Base-by-base conservation (phyloP, 148 eudicot species). In the Spergularia marina region DNA sequence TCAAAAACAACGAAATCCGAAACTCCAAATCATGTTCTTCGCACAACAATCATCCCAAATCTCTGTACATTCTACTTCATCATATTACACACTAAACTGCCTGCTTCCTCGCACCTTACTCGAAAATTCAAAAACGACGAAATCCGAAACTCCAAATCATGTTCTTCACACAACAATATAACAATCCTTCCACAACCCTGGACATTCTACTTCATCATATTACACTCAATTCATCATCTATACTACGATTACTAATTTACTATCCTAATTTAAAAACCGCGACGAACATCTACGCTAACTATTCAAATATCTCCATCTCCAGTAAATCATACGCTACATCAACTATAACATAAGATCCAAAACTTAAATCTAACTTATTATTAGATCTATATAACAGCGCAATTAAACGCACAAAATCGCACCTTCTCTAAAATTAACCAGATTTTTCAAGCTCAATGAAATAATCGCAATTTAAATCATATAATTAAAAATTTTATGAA, bases 341-440 rank as follows among this genome's bases (percentile, higher is more conserved):
- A 55, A 14, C 59, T 5, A 5, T 0, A 17, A 14, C 5, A 5
- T 1, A 68, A 1, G 23, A 15, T 36, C 56, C 53, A 21, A 14
- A 20, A 16, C 49, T 30, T 16, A 6, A 65, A 44, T 4, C 65
- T 25, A 44, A 44, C 49, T 56, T 57, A 69, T 71, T 57, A 69
- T 65, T 60, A 59, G 76, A 81, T 72, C 80, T 66, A 76, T 7
- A 44, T 2, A 44, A 12, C 3, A 53, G 15, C 10, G 16, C 23
- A 15, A 44, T 49, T 13, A 12, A 4, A 34, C 61, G 41, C 23
- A 16, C 11, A 65, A 7, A 63, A 78, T 41, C 58, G 66, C 25
- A 79, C 18, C 51, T n/a, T 11, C 40, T 25, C 44, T 6, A 8
- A 58, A 65, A 53, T 18, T 70, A 77, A 72, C 51, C 34, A 74